Conservation (phyloP, 768 basidiomycete genomes). For the Lentinula sp. region DNA sequence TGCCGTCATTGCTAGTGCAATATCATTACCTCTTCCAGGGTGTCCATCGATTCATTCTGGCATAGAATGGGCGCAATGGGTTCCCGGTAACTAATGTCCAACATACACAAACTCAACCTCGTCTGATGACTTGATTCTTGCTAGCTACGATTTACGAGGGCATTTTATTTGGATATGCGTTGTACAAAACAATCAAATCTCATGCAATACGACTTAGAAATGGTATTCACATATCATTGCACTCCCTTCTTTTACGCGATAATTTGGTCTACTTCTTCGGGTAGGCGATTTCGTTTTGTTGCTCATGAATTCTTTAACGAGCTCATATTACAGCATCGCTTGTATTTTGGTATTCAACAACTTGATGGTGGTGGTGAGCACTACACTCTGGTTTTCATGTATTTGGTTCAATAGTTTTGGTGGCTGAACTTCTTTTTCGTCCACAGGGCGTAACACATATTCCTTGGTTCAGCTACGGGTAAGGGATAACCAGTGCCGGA, state of each 20-base stretch:
- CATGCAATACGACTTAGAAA: slow-evolving; percentile 17
- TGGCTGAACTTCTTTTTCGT: background rate
- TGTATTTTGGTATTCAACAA: slow-evolving; percentile 37
- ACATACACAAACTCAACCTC: background rate
- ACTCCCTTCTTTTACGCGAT: slow-evolving; percentile 32
- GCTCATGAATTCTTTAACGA: background rate
- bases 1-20: slow-evolving; percentile 27
- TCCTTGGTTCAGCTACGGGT: slow-evolving; percentile 46
- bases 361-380: slow-evolving; percentile 37
- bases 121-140: background rate
- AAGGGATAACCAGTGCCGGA: background rate
- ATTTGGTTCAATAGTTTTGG: background rate
- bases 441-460: slow-evolving; percentile 33
- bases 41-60: slow-evolving; percentile 35
- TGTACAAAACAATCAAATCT: slow-evolving; percentile 25
- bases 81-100: slow-evolving; percentile 26
- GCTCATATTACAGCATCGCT: slow-evolving; percentile 23
- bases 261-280: slow-evolving; percentile 40
- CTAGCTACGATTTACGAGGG: slow-evolving; percentile 35
- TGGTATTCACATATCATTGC: slow-evolving; percentile 22
- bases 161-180: slow-evolving; percentile 23
- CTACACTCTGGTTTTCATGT: background rate
- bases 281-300: slow-evolving; percentile 15
- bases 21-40: slow-evolving; percentile 32
- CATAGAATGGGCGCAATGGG: slow-evolving; percentile 39